Evolutionary conservation across 1,284 basidiomycete genomes (phyloP), one percentile per base, ranked within the genome.

Genomic region (Heterobasidion annosum): DNA sequence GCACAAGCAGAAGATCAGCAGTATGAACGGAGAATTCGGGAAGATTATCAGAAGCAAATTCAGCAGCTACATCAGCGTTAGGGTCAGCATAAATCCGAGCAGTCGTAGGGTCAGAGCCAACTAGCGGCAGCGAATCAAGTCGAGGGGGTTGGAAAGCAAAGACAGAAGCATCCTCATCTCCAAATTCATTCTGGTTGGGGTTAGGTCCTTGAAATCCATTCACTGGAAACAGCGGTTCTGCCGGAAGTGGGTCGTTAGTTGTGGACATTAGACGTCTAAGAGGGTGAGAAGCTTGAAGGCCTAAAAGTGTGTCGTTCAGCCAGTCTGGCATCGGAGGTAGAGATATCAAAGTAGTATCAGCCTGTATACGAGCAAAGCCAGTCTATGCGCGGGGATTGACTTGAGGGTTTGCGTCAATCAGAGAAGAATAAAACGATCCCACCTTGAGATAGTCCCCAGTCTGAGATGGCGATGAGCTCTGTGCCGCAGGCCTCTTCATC

Each of bases 241-340:
- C 53, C 33, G 46, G 48, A 25, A 58, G 43, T 53, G 25, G 45
- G 10, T 47, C 18, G 45, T 18, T 18, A 47, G 45, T 62, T 42
- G 44, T 49, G 37, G 62, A 68, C 52, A 78, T 58, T 40, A 79
- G 65, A 25, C 63, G 62, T 49, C 75, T 72, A 12, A 81, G 67
- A 35, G 79, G 79, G 61, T 81, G 74, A 9, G 62, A 59, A 2
- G 65, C 53, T 50, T 72, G 68, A 32, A 81, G 64, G 16, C 63
- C 65, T 13, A 65, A 67, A 43, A 81, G 70, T 5, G 78, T 74
- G 49, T 63, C 57, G 32, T 67, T 66, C 13, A 82, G 71, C 79
- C 80, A 81, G 46, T 62, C 54, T 3, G 79, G 79, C 48, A 79
- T 65, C 10, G 64, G 59, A 37, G 34, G 56, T 50, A 54, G 45